These are phyloP conservation scores for Globisporangium recalcitrans DNA, from an alignment of 352 stramenopile species.

Conservation along the genomic window DNA sequence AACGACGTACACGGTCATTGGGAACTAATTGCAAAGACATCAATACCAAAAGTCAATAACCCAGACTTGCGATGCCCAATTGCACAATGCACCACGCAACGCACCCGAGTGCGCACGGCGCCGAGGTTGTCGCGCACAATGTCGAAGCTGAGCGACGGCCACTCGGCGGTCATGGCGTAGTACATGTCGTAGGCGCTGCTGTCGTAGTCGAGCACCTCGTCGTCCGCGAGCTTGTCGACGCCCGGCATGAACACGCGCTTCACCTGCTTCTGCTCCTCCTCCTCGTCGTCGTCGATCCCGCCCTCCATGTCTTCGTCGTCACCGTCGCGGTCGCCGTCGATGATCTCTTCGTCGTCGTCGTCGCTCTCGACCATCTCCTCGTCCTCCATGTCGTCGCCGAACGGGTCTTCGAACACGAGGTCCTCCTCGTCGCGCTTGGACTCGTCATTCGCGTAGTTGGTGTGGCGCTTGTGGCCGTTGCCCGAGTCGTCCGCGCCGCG, in stretches of 20 bases:
- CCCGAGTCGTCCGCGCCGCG: conserved; percentile 43
- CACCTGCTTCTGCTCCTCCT: conserved; percentile 42
- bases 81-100: neutral
- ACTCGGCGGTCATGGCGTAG: conserved; percentile 97
- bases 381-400: conserved; percentile 87
- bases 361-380: conserved; percentile 88
- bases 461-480: conserved; percentile 51
- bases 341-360: conserved; percentile 56
- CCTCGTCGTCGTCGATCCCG: conserved; percentile 47
- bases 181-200: conserved; percentile 99
- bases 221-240: conserved; percentile 86
- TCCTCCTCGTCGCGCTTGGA: conserved; percentile 38
- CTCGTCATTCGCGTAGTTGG: conserved; percentile 21
- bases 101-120: conserved; percentile 74
- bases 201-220: conserved; percentile 98
- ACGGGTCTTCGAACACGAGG: conserved; percentile 86
- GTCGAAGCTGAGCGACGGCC: conserved; percentile 97
- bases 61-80: neutral
- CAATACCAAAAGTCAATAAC: neutral
- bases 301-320: conserved; percentile 49
- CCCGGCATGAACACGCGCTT: conserved; percentile 94
- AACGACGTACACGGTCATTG: conserved; percentile 94
- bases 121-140: conserved; percentile 95
- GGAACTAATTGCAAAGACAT: conserved; percentile 61
- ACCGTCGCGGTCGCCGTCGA: conserved; percentile 37